Evolutionary conservation across 345 rosid species (phyloP).

Genomic region (Murraya koenigii): DNA sequence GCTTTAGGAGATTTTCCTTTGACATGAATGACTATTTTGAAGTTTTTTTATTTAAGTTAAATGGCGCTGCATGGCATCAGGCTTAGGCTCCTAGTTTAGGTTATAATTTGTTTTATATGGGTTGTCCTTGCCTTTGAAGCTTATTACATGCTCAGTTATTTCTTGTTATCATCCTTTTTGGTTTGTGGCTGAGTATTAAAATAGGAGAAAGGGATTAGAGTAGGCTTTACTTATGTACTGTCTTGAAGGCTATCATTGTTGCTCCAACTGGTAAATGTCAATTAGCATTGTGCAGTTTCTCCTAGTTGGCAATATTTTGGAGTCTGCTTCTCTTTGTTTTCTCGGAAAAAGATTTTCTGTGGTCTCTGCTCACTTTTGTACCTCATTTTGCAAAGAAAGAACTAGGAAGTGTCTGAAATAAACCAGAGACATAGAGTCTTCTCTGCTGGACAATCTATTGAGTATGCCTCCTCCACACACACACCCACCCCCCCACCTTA

Average conservation of each 20-base stretch:
- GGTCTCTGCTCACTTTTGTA: neutral
- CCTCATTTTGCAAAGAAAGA: neutral
- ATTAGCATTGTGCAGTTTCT: neutral
- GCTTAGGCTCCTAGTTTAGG: neutral
- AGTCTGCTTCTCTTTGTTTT: neutral
- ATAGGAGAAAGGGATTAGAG: neutral
- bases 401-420: neutral
- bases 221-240: neutral
- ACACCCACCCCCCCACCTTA: no score
- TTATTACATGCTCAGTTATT: neutral
- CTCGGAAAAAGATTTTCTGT: neutral
- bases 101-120: neutral
- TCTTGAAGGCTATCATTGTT: neutral
- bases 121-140: slow-evolving; percentile 2
- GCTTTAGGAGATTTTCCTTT: neutral
- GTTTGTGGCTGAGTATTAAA: neutral
- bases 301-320: neutral
- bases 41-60: neutral
- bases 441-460: neutral
- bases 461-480: neutral
- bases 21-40: neutral
- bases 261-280: neutral
- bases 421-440: neutral
- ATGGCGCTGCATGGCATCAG: neutral
- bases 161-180: neutral